Base-by-base conservation (phyloP, 116 monocot species). In the Trichopus zeylanicus region DNA sequence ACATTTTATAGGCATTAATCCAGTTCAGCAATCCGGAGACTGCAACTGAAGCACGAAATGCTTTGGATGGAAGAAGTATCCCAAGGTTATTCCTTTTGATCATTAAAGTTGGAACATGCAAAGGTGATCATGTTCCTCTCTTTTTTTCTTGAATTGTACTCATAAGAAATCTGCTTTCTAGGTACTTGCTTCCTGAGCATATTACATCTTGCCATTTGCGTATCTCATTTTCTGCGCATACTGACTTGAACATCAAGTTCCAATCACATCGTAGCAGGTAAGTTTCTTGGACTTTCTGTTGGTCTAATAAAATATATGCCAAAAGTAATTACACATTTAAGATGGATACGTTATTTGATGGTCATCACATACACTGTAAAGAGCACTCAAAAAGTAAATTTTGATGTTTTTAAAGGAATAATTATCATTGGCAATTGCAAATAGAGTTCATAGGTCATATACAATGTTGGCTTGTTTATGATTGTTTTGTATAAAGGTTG, bases 21-120 rank as follows among this genome's bases (percentile, higher is more conserved):
- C 84, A 84, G 38, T 84, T 71, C 47, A 65, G 64, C 29, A 79
- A 79, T 72, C 53, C 79, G 13, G 72, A 67, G 4, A 84, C 65
- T 72, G 84, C 84, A 4, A 56, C 79, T 6, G 68, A 62, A 35
- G 84, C 79, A 26, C 71, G 70, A 49, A 79, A 72, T 64, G 61
- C 74, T 4, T 58, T 84, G 53, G 79, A 84, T 69, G 84, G 84
- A 62, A 79, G 84, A 63, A 79, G 84, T 66, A 84, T 84, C 23
- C 84, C 84, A 68, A 79, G 65, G 84, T 79, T 27, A 10, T 59
- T 21, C 21, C 42, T 13, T 42, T 2, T 0, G 42, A 3, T 1
- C 42, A 42, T n/a, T n/a, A n/a, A n/a, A n/a, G n/a, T n/a, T n/a
- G 42, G 7, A 42, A 9, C n/a, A 16, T 16, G 12, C 3, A n/a